Percentiles rank a stretch among this genome's conserved stretches.
These are phyloP conservation scores for Cutaneotrichosporon dermatis DNA, from an alignment of 1,284 basidiomycete genomes.

Conservation along the genomic window DNA sequence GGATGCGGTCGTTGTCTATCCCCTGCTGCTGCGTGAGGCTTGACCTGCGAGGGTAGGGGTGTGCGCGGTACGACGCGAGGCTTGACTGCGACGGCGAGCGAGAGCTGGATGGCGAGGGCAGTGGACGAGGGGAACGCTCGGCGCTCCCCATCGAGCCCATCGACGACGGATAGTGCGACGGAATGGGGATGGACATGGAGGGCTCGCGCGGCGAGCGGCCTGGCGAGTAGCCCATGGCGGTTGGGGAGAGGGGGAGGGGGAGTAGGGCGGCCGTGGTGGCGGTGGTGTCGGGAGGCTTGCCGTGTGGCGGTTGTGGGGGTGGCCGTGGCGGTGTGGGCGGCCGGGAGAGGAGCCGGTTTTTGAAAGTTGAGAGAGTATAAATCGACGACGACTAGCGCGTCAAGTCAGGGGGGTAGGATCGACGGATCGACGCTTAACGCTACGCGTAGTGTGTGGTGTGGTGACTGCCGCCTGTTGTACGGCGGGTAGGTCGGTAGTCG, in stretches of 20 bases:
- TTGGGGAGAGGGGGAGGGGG: neutral
- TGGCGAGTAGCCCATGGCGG: slow-evolving; percentile 1
- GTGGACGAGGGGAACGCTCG: slow-evolving; percentile 2
- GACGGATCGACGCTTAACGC: no score
- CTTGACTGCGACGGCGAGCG: slow-evolving; percentile 7
- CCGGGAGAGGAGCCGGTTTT: no score
- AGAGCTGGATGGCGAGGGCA: slow-evolving; percentile 3
- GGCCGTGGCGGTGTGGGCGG: neutral
- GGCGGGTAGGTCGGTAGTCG: no score
- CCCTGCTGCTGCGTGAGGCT: neutral
- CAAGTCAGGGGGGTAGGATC: no score
- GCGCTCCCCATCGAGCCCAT: neutral
- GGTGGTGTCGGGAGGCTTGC: neutral
- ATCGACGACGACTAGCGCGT: no score
- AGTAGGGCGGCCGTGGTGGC: no score
- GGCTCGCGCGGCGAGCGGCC: slow-evolving; percentile 2
- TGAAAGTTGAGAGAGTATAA: no score
- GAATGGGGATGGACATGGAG: slow-evolving; percentile 5
- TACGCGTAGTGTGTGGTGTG: no score
- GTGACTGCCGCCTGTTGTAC: no score
- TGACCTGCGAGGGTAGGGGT: slow-evolving; percentile 13
- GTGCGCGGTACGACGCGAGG: slow-evolving; percentile 15
- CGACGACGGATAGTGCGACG: neutral
- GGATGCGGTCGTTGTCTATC: slow-evolving; percentile 5
- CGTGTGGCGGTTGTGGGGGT: neutral